Evolutionary conservation across 768 basidiomycete species (phyloP).

Genomic region (Nidularia pulvinata): DNA sequence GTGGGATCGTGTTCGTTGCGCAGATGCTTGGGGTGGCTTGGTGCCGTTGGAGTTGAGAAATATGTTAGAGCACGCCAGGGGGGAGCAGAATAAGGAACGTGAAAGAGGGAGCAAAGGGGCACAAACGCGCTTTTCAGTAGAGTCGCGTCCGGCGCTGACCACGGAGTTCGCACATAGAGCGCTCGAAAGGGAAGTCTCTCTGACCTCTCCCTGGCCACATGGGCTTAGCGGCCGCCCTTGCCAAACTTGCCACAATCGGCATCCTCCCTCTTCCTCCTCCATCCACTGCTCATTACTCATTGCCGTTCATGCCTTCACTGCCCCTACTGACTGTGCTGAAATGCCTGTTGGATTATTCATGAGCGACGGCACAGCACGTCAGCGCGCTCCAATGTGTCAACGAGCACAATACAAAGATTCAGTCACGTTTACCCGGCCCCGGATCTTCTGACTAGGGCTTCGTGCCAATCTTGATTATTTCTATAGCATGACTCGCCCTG

Average conservation of each 20-base stretch:
- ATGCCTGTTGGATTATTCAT: no score
- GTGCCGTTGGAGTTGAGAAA: slow-evolving; percentile 2
- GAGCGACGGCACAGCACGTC: no score
- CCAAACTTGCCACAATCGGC: slow-evolving; percentile 12
- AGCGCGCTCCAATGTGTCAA: no score
- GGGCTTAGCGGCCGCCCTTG: slow-evolving; percentile 7
- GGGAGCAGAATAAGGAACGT: slow-evolving; percentile 2
- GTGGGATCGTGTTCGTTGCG: slow-evolving; percentile 3
- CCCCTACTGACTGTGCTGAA: no score
- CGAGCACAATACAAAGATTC: no score
- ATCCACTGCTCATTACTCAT: no score
- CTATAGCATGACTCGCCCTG: no score
- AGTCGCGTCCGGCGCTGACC: slow-evolving; percentile 49
- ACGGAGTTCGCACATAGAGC: slow-evolving; percentile 1
- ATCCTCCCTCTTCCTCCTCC: background rate
- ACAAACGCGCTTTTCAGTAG: slow-evolving; percentile 16
- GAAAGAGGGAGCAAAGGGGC: slow-evolving; percentile 5
- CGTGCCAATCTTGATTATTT: no score
- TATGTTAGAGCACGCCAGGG: background rate
- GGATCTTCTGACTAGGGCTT: no score
- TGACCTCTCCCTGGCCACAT: slow-evolving; percentile 1
- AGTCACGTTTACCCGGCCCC: no score
- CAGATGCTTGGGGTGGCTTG: background rate
- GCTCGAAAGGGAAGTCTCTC: no score
- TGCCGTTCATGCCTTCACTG: no score